phyloP scores from a whole-genome alignment of 768 basidiomycete species.

The Podaxis rugospora region DNA sequence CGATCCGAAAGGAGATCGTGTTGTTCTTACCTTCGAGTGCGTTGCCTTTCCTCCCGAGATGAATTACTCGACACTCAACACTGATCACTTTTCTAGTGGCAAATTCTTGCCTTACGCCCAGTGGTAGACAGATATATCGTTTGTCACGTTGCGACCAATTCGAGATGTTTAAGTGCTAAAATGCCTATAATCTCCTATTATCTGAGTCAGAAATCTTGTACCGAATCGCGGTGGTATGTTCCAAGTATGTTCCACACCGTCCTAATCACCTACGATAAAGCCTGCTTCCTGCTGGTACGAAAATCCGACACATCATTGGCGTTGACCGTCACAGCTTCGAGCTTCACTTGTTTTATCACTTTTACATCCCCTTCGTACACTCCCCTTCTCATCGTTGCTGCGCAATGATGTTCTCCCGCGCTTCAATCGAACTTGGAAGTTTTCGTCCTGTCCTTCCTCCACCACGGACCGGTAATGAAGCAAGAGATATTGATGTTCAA shows the following conservation, averaged over 20 bases:
- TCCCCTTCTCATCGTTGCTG: not conserved
- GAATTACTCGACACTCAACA: not conserved
- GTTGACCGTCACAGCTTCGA: conserved; percentile 1
- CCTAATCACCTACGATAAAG: not conserved
- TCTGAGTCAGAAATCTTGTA: not conserved
- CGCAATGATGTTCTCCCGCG: conserved; percentile 5
- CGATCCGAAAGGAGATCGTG: conserved; percentile 77
- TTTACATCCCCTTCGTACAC: not conserved
- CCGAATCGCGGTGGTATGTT: not conserved
- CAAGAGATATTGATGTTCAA: conserved; percentile 1
- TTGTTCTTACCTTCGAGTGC: conserved; percentile 76
- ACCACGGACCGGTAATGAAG: not conserved
- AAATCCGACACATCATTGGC: not conserved
- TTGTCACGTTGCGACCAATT: not conserved
- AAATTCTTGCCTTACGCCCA: conserved; percentile 73
- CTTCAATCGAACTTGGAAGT: conserved; percentile 9
- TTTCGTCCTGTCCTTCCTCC: not conserved
- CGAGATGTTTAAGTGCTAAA: not conserved
- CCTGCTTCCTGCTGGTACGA: not conserved
- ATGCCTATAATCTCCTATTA: not conserved
- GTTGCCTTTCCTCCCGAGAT: conserved; percentile 20
- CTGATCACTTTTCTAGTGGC: conserved; percentile 40
- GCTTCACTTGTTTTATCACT: not conserved
- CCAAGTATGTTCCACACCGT: not conserved
- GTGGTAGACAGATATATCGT: conserved; percentile 42